Base-by-base conservation (phyloP, 108 stramenopile species). In the Aurantiochytrium sp. region DNA sequence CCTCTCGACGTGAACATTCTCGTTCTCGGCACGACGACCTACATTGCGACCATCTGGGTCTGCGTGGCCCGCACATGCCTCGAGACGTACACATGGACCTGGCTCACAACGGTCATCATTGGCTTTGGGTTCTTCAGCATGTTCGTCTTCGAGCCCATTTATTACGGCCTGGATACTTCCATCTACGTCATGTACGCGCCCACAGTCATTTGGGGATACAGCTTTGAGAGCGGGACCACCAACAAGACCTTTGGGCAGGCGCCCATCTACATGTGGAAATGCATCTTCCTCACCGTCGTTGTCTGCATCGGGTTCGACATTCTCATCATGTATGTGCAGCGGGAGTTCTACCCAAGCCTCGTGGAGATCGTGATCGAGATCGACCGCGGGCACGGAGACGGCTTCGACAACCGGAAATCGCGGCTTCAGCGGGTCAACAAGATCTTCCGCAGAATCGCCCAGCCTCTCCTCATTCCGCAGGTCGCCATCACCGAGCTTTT, bases 401-500 rank as follows among this genome's bases (percentile, higher is more conserved):
- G 27, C n/a, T 65, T 2, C 2, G 73, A 48, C 27, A 81, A 81
- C 45, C 50, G 32, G 73, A 81, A 81, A 24, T 81, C 73, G 1
- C 39, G 73, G 8, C 4, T 81, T 6, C 39, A 48, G 21, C 21
- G 30, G 1, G 73, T 81, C 24, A 81, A 81, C 73, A 81, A 81
- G 73, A 22, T 81, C 24, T 81, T 81, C 2, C 73, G 73, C n/a
- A 81, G 32, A 2, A 41, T 81, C 24, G 73, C 73, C 32, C 73
- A 81, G 45, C 73, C 73, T 27, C 24, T 81, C 19, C 73, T 48
- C 45, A 81, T 81, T 81, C 73, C 73, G 39, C 73, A 81, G 45
- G n/a, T 12, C 1, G 73, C 73, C 15, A 48, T 81, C 39, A 48
- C 73, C 10, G 73, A 81, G 45, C 42, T 81, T n/a, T 42, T 81